Conservation (phyloP, 495 filamentous ascomycete species). For the Neurospora intermedia region DNA sequence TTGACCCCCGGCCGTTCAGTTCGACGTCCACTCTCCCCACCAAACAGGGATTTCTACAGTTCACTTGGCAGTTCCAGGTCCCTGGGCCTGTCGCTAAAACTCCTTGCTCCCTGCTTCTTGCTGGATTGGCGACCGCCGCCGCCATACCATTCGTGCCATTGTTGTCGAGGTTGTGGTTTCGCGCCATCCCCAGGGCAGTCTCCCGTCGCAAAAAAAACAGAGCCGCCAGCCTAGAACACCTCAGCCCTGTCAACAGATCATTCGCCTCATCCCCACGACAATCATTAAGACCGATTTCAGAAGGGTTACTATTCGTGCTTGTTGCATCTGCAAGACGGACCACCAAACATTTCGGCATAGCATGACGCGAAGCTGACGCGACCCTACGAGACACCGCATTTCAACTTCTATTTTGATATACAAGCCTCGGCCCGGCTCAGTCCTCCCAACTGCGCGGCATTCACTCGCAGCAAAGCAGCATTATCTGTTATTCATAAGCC, state of each 20-base stretch:
- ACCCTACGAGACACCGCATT: background rate
- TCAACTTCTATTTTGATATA: conserved; percentile 1
- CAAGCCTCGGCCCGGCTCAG: background rate
- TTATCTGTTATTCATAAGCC: background rate
- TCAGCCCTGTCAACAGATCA: background rate
- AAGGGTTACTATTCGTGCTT: background rate
- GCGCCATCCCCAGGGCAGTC: background rate
- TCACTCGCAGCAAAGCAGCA: background rate
- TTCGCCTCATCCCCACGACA: background rate
- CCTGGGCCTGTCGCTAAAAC: background rate
- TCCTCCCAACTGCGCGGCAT: background rate
- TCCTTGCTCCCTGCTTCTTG: background rate
- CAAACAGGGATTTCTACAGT: background rate
- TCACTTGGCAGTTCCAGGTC: background rate
- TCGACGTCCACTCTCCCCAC: background rate
- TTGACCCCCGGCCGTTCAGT: too few species aligned
- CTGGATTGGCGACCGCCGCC: background rate
- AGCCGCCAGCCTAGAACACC: background rate
- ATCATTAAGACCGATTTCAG: background rate
- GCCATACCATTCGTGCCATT: background rate
- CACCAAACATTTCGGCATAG: background rate
- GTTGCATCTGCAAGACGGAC: background rate
- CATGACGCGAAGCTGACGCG: conserved; percentile 5
- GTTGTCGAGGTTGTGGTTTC: background rate
- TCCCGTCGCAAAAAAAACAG: background rate